A percentile compares a stretch with the other conserved stretches of the same genome.
Conservation (phyloP, 345 rosid species). For the Theobroma cacao region DNA sequence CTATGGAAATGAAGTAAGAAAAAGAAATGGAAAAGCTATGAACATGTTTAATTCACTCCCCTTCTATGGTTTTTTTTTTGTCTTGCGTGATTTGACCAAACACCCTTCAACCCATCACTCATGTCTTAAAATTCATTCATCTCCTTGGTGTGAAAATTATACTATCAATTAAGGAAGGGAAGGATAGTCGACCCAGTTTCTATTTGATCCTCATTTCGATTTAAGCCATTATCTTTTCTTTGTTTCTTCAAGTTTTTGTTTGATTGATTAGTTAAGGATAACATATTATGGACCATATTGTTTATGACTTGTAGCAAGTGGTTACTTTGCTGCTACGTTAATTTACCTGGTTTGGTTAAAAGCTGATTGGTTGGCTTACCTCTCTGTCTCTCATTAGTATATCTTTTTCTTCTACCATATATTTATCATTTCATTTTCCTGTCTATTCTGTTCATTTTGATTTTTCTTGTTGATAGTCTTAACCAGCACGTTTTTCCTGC, state of each 20-base stretch:
- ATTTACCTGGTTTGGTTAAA: not conserved
- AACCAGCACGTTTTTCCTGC: not conserved
- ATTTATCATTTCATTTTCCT: not conserved
- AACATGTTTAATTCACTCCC: not conserved
- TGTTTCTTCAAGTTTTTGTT: not conserved
- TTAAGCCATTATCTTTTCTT: not conserved
- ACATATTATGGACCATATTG: not conserved
- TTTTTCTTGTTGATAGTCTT: not conserved
- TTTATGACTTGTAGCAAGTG: not conserved
- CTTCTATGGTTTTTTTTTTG: not conserved
- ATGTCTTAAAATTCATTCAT: not conserved
- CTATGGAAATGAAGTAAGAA: not conserved
- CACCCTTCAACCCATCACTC: not conserved
- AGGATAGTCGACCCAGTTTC: not conserved
- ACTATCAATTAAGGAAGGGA: not conserved
- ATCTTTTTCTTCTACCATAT: not conserved
- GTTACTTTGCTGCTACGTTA: slow-evolving; percentile 2
- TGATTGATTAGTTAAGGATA: no score
- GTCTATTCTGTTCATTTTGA: not conserved
- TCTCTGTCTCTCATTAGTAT: not conserved
- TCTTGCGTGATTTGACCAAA: not conserved
- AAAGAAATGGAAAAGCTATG: not conserved
- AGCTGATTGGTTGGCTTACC: not conserved
- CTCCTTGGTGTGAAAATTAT: not conserved
- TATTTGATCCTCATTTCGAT: not conserved